Evolutionary conservation across 192 early-diverging fungal species (phyloP).

Genomic region (Gorgonomyces haynaldii): DNA sequence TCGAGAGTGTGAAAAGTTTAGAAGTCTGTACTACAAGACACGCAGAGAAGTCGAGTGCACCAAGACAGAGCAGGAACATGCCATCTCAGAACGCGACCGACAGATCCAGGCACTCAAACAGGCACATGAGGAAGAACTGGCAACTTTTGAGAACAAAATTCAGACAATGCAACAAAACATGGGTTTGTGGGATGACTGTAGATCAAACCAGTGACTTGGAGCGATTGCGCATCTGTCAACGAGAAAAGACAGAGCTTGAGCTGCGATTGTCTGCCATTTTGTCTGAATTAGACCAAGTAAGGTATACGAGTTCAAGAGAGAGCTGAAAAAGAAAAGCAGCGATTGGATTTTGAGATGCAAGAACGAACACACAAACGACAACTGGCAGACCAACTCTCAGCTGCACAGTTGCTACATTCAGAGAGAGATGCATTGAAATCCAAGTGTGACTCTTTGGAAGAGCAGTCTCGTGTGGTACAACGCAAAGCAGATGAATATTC

Average conservation of each 20-base stretch:
- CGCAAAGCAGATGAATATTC: slow-evolving; percentile 13
- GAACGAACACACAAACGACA: slow-evolving; percentile 16
- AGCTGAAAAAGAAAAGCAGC: slow-evolving; percentile 24
- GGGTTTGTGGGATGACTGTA: background rate
- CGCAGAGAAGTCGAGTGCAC: slow-evolving; percentile 17
- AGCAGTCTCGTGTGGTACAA: slow-evolving; percentile 8
- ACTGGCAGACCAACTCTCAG: slow-evolving; percentile 17
- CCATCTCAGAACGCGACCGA: slow-evolving; percentile 5
- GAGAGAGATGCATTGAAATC: slow-evolving; percentile 25
- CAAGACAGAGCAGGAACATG: slow-evolving; percentile 18
- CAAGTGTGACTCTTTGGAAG: slow-evolving; percentile 14
- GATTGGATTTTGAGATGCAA: slow-evolving; percentile 18
- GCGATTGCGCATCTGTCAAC: slow-evolving; percentile 13
- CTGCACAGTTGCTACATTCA: slow-evolving; percentile 16
- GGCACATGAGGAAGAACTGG: background rate
- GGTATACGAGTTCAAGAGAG: slow-evolving; percentile 19
- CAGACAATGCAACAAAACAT: background rate
- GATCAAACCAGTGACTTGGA: slow-evolving; percentile 11
- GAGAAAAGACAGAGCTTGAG: slow-evolving; percentile 27
- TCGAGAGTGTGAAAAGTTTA: slow-evolving; percentile 22
- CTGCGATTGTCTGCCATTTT: slow-evolving; percentile 16
- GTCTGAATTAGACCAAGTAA: slow-evolving; percentile 23
- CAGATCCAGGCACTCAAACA: background rate
- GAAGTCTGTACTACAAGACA: slow-evolving; percentile 20
- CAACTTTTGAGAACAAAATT: slow-evolving; percentile 2